Percentiles rank a stretch among this genome's conserved stretches.
These are phyloP conservation scores for Chrysanthemum makinoi DNA, from an alignment of 129 eudicot genomes.

Conservation along the genomic window DNA sequence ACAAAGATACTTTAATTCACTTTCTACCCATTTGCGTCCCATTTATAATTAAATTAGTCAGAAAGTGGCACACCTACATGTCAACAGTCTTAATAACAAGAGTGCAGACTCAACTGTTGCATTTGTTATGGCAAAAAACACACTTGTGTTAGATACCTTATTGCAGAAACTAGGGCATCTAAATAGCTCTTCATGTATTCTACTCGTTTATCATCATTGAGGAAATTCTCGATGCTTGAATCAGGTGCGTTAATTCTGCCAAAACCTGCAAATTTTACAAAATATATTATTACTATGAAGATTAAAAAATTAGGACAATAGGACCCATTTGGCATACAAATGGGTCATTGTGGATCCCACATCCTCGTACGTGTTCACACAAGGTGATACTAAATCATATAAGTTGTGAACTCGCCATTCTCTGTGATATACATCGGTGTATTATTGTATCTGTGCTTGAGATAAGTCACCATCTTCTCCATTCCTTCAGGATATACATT, in stretches of 20 bases:
- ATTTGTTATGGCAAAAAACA: not conserved
- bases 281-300: not conserved
- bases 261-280: not conserved
- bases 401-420: conserved; percentile 47
- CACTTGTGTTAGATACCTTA: conserved; percentile 33
- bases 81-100: not conserved
- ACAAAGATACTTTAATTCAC: no score
- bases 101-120: not conserved
- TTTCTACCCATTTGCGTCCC: no score
- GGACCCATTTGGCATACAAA: not conserved
- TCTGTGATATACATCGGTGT: conserved; percentile 54
- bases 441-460: conserved; percentile 63
- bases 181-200: conserved; percentile 68
- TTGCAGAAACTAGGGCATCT: conserved; percentile 47
- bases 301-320: not conserved
- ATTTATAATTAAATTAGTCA: no score
- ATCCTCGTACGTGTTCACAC: not conserved
- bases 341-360: not conserved
- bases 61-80: no score
- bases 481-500: conserved; percentile 58
- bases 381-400: not conserved
- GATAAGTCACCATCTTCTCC: conserved; percentile 65
- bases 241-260: not conserved
- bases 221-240: conserved; percentile 17
- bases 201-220: conserved; percentile 52